Evolutionary conservation across 805 yeast species (phyloP), one percentile per base, ranked within the genome.

Genomic region (Yarrowia divulgata): DNA sequence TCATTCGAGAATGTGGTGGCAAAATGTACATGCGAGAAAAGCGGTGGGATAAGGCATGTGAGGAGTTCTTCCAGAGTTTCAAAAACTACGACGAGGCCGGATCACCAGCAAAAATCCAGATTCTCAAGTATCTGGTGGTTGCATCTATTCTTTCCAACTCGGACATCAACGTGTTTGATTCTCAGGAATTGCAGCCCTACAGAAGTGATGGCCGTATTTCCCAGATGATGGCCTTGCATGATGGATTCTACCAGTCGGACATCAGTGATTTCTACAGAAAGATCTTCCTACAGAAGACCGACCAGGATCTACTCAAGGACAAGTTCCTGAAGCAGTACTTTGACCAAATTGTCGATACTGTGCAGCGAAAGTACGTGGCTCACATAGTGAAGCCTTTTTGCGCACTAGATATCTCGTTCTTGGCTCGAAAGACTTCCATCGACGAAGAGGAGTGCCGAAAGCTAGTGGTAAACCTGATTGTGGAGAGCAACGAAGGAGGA

Each of bases 1-100:
- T 88, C n/a, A 84, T 91, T 34, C 83, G 86, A 71, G 94, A 90
- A 75, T 88, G 91, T 72, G 91, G 92, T 0, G 97, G 93, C 1
- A 84, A 86, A 67, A 82, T 90, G 71, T 83, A 85, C 63, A 87
- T 90, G 83, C 81, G 84, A 70, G 83, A 85, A 62, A 84, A 71
- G 34, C 85, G 87, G 71, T 90, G 84, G 81, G 86, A 83, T 42
- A 77, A 77, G 62, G 92, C 91, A 0, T 80, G 87, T 10, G 82
- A 82, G 69, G 83, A 80, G 69, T 84, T 87, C 69, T 85, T 84
- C 72, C 87, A 84, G 71, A 80, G 87, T 39, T 87, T 87, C 75
- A 85, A 85, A 71, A 84, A 84, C 67, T 87, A 84, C 73, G 89
- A 87, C 73, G 90, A 87, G 73, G 83, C 88, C 45, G 94, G 93